Conservation (phyloP, 495 filamentous ascomycete genomes). For the Acidomyces sp. region DNA sequence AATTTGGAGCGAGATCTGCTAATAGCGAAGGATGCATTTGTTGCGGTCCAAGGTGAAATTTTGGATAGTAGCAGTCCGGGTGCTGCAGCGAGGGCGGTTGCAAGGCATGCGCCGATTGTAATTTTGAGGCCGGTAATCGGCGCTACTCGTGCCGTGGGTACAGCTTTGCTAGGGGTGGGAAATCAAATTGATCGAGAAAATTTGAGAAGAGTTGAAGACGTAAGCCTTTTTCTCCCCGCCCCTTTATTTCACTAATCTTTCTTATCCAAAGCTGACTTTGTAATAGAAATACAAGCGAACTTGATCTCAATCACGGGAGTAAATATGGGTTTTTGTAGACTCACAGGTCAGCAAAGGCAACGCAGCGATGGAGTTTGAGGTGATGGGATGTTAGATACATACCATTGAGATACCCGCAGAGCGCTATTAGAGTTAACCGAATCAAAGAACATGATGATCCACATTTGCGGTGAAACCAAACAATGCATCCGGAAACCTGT, state of each 20-base stretch:
- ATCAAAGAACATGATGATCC: too few species aligned
- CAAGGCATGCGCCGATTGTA: slow-evolving; percentile 73
- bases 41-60: slow-evolving; percentile 85
- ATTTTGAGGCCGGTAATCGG: slow-evolving; percentile 85
- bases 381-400: too few species aligned
- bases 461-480: too few species aligned
- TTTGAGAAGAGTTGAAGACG: slow-evolving; percentile 72
- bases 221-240: slow-evolving; percentile 35
- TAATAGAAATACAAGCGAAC: slow-evolving; percentile 10
- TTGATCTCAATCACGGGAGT: too few species aligned
- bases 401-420: too few species aligned
- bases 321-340: too few species aligned
- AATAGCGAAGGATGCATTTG: slow-evolving; percentile 73
- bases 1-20: slow-evolving; percentile 78
- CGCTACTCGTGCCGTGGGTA: slow-evolving; percentile 75
- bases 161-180: slow-evolving; percentile 82
- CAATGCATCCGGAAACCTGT: too few species aligned
- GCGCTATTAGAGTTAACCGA: too few species aligned
- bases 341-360: too few species aligned
- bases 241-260: background rate
- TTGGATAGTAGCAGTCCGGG: slow-evolving; percentile 74
- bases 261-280: background rate
- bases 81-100: slow-evolving; percentile 68
- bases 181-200: slow-evolving; percentile 83
- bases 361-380: too few species aligned